phyloP scores from a whole-genome alignment of 306 rosid species.

The Vachellia collinsii region DNA sequence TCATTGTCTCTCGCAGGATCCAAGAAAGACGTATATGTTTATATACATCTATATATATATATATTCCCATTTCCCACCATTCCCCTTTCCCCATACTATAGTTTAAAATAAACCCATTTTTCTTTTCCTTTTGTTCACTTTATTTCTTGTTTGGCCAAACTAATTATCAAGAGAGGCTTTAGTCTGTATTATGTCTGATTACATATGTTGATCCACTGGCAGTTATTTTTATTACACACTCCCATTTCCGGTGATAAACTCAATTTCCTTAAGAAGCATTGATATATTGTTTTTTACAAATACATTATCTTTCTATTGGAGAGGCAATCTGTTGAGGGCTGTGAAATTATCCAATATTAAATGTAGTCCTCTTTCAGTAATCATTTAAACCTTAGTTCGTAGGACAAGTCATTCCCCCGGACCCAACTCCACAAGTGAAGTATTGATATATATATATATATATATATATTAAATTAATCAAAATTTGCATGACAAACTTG shows the following conservation, averaged over 20 bases:
- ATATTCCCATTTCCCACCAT: slow-evolving; percentile 74
- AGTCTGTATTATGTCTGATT: not conserved
- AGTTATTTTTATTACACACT: not conserved
- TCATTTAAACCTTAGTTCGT: no score
- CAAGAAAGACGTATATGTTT: slow-evolving; percentile 64
- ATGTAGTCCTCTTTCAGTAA: no score
- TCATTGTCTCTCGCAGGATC: slow-evolving; percentile 87
- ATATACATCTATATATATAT: not conserved
- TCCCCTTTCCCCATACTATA: slow-evolving; percentile 29
- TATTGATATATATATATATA: no score
- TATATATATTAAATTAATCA: not conserved
- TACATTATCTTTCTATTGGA: no score
- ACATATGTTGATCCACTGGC: not conserved
- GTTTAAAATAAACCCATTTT: slow-evolving; percentile 39
- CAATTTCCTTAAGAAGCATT: not conserved
- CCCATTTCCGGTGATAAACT: not conserved
- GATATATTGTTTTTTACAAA: not conserved
- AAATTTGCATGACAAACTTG: not conserved
- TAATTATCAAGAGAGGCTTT: not conserved
- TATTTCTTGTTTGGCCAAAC: not conserved
- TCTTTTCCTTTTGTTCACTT: slow-evolving; percentile 38
- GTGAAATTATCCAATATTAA: no score
- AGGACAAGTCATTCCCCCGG: no score
- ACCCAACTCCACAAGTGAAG: no score
- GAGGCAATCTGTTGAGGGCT: no score